A percentile compares a stretch with the other conserved stretches of the same genome.
Conservation (phyloP, 2,329 filamentous ascomycete species). For the Daldinia eschscholtzii region DNA sequence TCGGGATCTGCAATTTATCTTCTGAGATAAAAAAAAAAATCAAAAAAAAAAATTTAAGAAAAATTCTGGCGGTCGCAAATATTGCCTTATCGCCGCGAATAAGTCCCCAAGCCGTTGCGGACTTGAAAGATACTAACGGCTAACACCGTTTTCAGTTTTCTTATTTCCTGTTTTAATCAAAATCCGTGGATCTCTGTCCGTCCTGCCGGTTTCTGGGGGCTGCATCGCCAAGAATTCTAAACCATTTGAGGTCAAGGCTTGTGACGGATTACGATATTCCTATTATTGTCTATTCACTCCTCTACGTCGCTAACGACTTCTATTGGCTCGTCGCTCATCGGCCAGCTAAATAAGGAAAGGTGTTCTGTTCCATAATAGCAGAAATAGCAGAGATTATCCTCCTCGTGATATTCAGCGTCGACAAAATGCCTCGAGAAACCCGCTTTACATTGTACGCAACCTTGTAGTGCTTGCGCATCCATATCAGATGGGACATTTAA, state of each 20-base stretch:
- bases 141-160: conserved; percentile 33
- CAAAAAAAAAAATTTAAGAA: background rate
- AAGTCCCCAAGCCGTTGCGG: conserved; percentile 4
- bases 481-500: conserved; percentile 10
- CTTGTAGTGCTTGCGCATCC: conserved; percentile 4
- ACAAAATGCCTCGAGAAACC: conserved; percentile 9
- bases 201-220: conserved; percentile 16
- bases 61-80: background rate
- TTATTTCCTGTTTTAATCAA: conserved; percentile 22
- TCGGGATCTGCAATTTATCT: background rate
- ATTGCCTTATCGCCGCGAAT: conserved; percentile 1
- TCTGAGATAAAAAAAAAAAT: background rate
- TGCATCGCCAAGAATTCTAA: conserved; percentile 33
- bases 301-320: conserved; percentile 4
- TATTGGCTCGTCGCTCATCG: conserved; percentile 32
- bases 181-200: conserved; percentile 25
- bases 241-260: conserved; percentile 24
- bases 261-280: conserved; percentile 32
- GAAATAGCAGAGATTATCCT: conserved; percentile 15
- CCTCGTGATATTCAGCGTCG: conserved; percentile 27
- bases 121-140: conserved; percentile 26
- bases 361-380: conserved; percentile 12
- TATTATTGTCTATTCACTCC: conserved; percentile 13
- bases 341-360: conserved; percentile 35
- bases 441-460: conserved; percentile 2